Percentiles rank a stretch among this genome's conserved stretches.
Conservation (phyloP, 345 rosid genomes). For the Euphorbia lathyris region DNA sequence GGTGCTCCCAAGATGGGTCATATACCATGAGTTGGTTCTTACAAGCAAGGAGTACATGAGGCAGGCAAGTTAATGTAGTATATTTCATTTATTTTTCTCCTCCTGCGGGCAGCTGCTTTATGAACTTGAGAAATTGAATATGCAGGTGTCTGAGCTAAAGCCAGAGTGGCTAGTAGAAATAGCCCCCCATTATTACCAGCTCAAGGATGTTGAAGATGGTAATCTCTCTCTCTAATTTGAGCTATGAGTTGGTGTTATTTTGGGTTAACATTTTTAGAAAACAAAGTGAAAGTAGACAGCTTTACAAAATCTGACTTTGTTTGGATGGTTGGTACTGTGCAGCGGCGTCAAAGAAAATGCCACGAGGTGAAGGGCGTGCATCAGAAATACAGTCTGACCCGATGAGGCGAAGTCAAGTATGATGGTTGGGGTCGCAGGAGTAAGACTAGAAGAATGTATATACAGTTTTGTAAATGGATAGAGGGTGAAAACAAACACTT, state of each 20-base stretch:
- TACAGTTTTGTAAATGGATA: conserved; percentile 3
- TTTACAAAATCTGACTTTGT: not conserved
- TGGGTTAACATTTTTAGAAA: not conserved
- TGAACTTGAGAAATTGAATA: conserved; percentile 25
- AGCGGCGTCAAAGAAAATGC: conserved; percentile 84
- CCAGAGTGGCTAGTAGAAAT: conserved; percentile 99
- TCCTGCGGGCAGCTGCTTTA: not conserved
- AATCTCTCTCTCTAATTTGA: conserved; percentile 23
- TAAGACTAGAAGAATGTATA: conserved; percentile 1
- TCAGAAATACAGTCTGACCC: not conserved
- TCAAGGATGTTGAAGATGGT: conserved; percentile 97
- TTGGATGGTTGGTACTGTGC: conserved; percentile 29
- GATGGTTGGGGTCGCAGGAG: not conserved
- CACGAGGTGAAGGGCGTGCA: conserved; percentile 51
- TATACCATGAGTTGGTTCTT: conserved; percentile 85
- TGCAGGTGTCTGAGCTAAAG: conserved; percentile 88
- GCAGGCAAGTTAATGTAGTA: conserved; percentile 42
- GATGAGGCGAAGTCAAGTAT: not conserved
- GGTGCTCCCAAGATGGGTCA: conserved; percentile 93
- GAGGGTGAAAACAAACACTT: not conserved
- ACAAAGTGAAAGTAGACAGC: too few relatives aligned
- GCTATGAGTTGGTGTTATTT: not conserved
- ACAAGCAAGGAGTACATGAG: conserved; percentile 94
- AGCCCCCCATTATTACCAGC: conserved; percentile 93
- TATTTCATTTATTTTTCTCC: not conserved